Base-by-base conservation (phyloP, 345 rosid genomes). In the Viola odorata region DNA sequence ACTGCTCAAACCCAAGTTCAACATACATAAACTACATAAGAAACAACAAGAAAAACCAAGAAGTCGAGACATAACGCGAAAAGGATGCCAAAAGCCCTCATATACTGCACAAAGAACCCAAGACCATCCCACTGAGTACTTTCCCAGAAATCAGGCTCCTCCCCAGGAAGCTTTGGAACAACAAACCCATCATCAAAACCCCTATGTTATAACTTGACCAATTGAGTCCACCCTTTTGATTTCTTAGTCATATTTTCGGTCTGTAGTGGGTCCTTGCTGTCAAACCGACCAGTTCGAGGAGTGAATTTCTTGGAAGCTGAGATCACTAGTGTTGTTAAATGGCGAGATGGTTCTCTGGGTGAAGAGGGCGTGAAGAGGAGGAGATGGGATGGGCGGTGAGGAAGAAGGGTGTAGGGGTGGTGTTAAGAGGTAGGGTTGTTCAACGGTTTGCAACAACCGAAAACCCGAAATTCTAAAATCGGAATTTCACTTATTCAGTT, bases 1-100 rank as follows among this genome's bases (percentile, higher is more conserved):
- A 23, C 2, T 23, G 32, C 32, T 23, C 32, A 23, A 23, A 23
- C 32, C 32, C 32, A 23, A 23, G 32, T 23, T 2, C 32, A 23
- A 23, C 32, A 23, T 23, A 23, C 32, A 23, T 47, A 7, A 4
- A 11, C 12, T n/a, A 47, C 11, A 47, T 6, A 47, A 0, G 0
- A 10, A 62, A 8, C 11, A 32, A 7, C 23, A 50, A 5, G 42
- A 6, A 44, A 58, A 50, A 5, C 41, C 5, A 44, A 44, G 44
- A 15, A 45, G 0, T 14, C 5, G n/a, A 11, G 10, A 14, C 48
- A 53, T 75, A 89, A 96, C 87, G 87, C 86, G 63, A 92, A 92
- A 55, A 82, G 71, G 63, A 89, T 74, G 50, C 91, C 96, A 44
- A 92, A 84, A 64, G 96, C 98, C 96, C 96, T 89, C 58, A 89